These are phyloP conservation scores for Russula ochroleuca DNA, from an alignment of 768 basidiomycete genomes.

Conservation along the genomic window DNA sequence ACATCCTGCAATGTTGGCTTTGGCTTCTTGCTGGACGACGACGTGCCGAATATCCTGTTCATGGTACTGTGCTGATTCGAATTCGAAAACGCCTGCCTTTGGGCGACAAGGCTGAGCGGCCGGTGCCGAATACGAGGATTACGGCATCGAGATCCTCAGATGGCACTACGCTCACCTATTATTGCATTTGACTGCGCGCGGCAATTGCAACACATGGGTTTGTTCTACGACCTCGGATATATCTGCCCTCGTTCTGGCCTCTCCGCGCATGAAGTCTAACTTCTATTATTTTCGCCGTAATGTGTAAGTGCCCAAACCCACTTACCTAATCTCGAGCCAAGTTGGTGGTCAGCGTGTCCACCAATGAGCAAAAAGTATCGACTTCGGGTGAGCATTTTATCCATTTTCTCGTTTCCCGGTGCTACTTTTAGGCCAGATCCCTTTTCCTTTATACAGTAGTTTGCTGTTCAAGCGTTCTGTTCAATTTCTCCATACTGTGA, in stretches of 20 bases:
- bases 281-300: neutral
- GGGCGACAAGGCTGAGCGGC: neutral
- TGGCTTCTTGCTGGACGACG: slow-evolving; percentile 74
- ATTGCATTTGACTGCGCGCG: slow-evolving; percentile 1
- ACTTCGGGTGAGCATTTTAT: neutral
- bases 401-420: neutral
- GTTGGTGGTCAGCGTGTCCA: neutral
- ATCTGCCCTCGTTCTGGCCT: neutral
- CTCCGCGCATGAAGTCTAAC: neutral
- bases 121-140: neutral
- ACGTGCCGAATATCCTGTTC: slow-evolving; percentile 83
- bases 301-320: no score
- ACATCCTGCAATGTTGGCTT: slow-evolving; percentile 87
- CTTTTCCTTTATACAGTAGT: neutral
- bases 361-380: neutral
- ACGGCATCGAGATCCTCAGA: neutral
- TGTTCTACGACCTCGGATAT: neutral
- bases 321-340: slow-evolving; percentile 19
- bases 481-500: neutral
- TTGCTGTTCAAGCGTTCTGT: neutral
- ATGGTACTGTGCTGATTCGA: slow-evolving; percentile 38
- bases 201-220: neutral
- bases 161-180: neutral
- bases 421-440: neutral
- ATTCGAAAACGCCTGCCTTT: no score